Evolutionary conservation across 345 rosid species (phyloP), one percentile per base, ranked within the genome.

Genomic region (Brassica rapa): DNA sequence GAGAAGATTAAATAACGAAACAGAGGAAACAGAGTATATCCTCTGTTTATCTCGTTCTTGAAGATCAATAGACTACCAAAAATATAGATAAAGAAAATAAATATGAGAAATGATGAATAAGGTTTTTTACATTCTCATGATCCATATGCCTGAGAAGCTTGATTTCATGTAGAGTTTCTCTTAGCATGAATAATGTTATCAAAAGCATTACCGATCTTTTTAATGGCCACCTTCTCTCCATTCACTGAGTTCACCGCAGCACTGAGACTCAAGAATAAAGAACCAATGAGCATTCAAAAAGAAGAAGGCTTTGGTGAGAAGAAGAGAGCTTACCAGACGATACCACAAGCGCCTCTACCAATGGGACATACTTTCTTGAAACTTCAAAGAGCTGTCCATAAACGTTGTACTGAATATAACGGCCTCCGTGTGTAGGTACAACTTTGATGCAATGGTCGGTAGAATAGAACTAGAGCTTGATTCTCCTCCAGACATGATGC

Each of bases 361-460:
- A 96, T 87, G 49, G 98, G 99, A 78, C 91, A 78, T 96, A 96
- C 88, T 93, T 93, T 80, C 87, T 76, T 61, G 97, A 85, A 70
- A 96, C 99, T 87, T 96, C 97, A 61, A 93, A 96, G 79, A 91
- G 91, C 83, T 96, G 94, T 14, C 97, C 99, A 78, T 93, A 91
- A 6, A 15, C 23, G 21, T 15, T 53, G 23, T 16, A 53, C 10
- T 53, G 24, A 16, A 53, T 53, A 53, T 53, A 53, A 7, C 59
- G 24, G 3, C 59, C 59, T 15, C 24, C 59, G 23, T 6, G 59
- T 53, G 24, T 53, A 15, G 24, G 59, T 53, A 53, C 59, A 53
- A 53, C 59, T 53, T 53, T 53, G 59, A 53, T 53, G 59, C 59
- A 53, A 53, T 53, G 59, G 23, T 53, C 59, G 8, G 23, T 53